phyloP scores from a whole-genome alignment of 805 yeast genomes.

The Ogataea angusta region DNA sequence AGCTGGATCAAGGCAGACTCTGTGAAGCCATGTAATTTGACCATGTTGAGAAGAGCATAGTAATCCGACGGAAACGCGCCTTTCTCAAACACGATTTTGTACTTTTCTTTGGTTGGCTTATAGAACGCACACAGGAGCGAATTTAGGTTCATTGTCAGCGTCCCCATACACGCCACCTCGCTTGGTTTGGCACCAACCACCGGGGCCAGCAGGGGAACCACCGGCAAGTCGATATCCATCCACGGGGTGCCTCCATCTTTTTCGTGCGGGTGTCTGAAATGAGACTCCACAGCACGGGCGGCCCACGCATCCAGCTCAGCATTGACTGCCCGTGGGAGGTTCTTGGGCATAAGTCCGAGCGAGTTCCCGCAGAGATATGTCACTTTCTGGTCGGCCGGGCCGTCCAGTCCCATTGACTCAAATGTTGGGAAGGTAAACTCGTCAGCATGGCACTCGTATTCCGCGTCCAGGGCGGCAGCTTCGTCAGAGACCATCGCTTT shows the following conservation, averaged over 20 bases:
- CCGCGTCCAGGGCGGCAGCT: constrained; percentile 33
- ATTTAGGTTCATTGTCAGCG: constrained; percentile 80
- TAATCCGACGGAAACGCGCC: constrained; percentile 92
- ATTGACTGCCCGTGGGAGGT: constrained; percentile 52
- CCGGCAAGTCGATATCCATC: constrained; percentile 82
- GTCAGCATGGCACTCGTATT: constrained; percentile 38
- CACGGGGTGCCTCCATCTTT: constrained; percentile 56
- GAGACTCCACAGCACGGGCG: constrained; percentile 77
- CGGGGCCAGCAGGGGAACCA: constrained; percentile 63
- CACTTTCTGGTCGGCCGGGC: constrained; percentile 26
- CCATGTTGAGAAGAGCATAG: constrained; percentile 79
- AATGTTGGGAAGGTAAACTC: constrained; percentile 68
- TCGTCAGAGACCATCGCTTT: neutral
- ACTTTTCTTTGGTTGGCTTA: constrained; percentile 54
- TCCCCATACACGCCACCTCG: constrained; percentile 90
- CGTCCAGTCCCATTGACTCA: constrained; percentile 50
- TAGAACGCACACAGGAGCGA: constrained; percentile 71
- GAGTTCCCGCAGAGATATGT: constrained; percentile 89
- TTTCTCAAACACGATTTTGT: constrained; percentile 77
- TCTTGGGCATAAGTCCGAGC: constrained; percentile 83
- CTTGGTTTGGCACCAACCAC: constrained; percentile 68
- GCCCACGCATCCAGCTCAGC: constrained; percentile 83
- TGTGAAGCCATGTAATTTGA: constrained; percentile 51
- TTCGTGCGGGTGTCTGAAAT: constrained; percentile 62
- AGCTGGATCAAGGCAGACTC: constrained; percentile 61